phyloP scores from a whole-genome alignment of 2,329 filamentous ascomycete genomes.

The Colletotrichum magnum region DNA sequence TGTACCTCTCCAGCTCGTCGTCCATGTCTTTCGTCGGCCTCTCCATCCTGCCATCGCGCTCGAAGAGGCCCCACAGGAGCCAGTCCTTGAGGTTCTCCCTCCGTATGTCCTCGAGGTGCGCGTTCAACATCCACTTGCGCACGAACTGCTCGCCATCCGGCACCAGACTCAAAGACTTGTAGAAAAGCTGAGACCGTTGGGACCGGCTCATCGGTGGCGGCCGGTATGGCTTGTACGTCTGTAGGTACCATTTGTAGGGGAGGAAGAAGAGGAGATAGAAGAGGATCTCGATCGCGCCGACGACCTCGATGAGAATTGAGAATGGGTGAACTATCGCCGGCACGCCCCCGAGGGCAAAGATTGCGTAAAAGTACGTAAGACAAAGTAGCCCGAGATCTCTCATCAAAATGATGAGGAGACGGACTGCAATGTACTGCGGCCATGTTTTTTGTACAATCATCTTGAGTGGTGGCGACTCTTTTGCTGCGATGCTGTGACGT shows the following conservation, averaged over 20 bases:
- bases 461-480: not conserved
- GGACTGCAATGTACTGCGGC: conserved; percentile 34
- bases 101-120: conserved; percentile 65
- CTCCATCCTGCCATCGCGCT: conserved; percentile 54
- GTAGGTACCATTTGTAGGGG: conserved; percentile 58
- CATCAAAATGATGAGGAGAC: conserved; percentile 25
- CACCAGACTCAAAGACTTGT: conserved; percentile 49
- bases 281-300: conserved; percentile 54
- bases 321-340: conserved; percentile 43
- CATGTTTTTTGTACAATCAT: conserved; percentile 38
- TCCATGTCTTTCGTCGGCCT: conserved; percentile 58
- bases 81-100: conserved; percentile 73
- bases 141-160: conserved; percentile 67
- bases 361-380: conserved; percentile 42
- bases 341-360: conserved; percentile 41
- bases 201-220: conserved; percentile 20
- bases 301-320: conserved; percentile 44
- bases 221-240: conserved; percentile 36
- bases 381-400: conserved; percentile 38
- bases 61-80: conserved; percentile 71
- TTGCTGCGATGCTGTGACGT: not conserved
- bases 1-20: conserved; percentile 69
- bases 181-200: conserved; percentile 27
- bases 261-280: conserved; percentile 60
- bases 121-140: conserved; percentile 70